Base-by-base conservation (phyloP, 1,284 basidiomycete species). In the Apiotrichum veenhuisii region DNA sequence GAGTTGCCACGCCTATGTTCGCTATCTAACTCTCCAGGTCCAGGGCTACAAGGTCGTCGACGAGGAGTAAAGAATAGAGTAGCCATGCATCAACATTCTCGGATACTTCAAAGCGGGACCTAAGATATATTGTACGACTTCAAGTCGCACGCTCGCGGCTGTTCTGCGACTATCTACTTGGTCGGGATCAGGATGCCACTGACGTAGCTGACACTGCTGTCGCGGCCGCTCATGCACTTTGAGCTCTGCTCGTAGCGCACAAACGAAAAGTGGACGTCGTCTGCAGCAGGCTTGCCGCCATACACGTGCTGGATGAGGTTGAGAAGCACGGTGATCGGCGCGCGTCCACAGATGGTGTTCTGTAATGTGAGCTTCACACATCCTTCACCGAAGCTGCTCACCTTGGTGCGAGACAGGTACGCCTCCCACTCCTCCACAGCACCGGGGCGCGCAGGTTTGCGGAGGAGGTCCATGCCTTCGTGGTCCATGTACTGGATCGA, bases 331-430 rank as follows among this genome's bases (percentile, higher is more conserved):
- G 92, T 90, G 59, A 99, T 97, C 0, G 96, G 93, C 70, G 97
- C 92, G 50, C 93, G 81, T 0, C 96, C 95, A 68, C 96, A 99
- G 43, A 99, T 95, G 0, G 96, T 98, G 77, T 99, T 99, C 80
- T 87, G 26, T 4, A 18, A 15, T 1, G 52, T 53, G 50, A 57
- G 55, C 43, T 41, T 20, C 20, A 17, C 18, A n/a, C n/a, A n/a
- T 30, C 22, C 9, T 25, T 20, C 22, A 27, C 15, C 20, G 22
- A 9, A n/a, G n/a, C 40, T 5, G 11, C 72, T 63, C 59, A 75
- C 77, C 61, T 71, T 70, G 20, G 95, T 98, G 59, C 82, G 76
- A 18, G 80, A 74, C 2, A 99, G 81, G 71, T 98, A 98, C 8
- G 80, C 77, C 1, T 84, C 79, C 73, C 95, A 96, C 20, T 80